These are phyloP conservation scores for Theobroma cacao DNA, from an alignment of 345 rosid species.

Conservation along the genomic window DNA sequence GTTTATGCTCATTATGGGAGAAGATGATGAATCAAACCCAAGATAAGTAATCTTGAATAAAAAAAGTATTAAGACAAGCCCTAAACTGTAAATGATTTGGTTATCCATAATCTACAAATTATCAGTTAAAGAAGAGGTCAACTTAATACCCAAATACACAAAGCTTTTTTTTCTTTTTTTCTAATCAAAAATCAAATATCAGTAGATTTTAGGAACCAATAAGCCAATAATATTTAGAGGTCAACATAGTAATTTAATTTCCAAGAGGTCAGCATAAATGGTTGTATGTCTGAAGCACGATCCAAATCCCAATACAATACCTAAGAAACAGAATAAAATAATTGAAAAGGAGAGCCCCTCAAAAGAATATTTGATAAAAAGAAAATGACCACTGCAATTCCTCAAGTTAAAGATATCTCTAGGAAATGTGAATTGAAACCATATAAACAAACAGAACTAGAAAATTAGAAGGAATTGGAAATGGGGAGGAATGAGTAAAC, in stretches of 20 bases:
- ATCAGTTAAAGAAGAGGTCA: not conserved
- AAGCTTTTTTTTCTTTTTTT: no score
- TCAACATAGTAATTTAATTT: not conserved
- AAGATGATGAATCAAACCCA: not conserved
- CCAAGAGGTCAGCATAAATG: not conserved
- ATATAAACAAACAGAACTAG: no score
- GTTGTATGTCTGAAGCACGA: not conserved
- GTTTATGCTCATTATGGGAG: not conserved
- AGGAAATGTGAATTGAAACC: not conserved
- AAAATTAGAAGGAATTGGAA: no score
- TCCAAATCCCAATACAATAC: not conserved
- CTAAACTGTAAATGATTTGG: not conserved
- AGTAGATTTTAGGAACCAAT: not conserved
- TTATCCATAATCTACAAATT: not conserved
- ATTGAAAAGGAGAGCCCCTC: not conserved
- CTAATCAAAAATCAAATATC: not conserved
- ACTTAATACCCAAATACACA: not conserved
- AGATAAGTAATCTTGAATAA: not conserved
- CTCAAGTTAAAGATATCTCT: not conserved
- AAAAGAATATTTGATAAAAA: not conserved
- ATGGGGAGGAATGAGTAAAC: no score
- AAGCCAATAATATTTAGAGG: not conserved
- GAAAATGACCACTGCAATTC: not conserved
- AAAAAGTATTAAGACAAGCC: not conserved
- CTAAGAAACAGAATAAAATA: not conserved